phyloP scores from a whole-genome alignment of 495 filamentous ascomycete genomes.

The Penicillium alfredii region DNA sequence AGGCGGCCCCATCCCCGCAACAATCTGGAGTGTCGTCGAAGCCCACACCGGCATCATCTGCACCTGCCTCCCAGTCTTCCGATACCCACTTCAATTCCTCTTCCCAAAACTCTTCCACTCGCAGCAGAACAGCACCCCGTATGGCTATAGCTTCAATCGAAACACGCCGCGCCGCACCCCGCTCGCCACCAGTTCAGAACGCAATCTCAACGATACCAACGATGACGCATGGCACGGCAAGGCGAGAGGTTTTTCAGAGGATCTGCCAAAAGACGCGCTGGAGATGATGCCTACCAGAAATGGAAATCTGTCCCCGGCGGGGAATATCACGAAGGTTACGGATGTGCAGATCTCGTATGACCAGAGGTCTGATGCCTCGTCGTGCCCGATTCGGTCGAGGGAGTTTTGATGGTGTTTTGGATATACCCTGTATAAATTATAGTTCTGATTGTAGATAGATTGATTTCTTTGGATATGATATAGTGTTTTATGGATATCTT shows the following conservation, averaged over 20 bases:
- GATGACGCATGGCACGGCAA: neutral
- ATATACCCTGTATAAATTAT: too few species aligned
- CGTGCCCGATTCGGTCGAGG: neutral
- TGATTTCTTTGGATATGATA: too few species aligned
- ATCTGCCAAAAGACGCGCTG: neutral
- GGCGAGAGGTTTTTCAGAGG: too few species aligned
- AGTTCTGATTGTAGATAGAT: too few species aligned
- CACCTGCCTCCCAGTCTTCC: conserved; percentile 27
- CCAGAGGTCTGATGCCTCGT: neutral
- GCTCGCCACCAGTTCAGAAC: neutral
- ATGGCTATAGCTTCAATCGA: too few species aligned
- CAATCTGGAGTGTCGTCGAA: conserved; percentile 24
- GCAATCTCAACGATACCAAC: neutral
- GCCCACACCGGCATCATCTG: conserved; percentile 21
- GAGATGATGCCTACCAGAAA: neutral
- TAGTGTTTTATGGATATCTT: too few species aligned
- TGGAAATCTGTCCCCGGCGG: too few species aligned
- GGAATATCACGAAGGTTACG: neutral
- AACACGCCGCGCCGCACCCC: neutral
- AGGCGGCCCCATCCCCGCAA: conserved; percentile 9
- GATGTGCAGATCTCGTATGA: conserved; percentile 3
- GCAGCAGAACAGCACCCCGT: neutral
- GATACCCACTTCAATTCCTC: conserved; percentile 24
- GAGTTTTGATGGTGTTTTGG: neutral
- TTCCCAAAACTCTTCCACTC: conserved; percentile 22